A percentile compares a stretch with the other conserved stretches of the same genome.
These are phyloP conservation scores for Keqinozyma sinolaborantium DNA, from an alignment of 1,139 yeast species.

Conservation along the genomic window DNA sequence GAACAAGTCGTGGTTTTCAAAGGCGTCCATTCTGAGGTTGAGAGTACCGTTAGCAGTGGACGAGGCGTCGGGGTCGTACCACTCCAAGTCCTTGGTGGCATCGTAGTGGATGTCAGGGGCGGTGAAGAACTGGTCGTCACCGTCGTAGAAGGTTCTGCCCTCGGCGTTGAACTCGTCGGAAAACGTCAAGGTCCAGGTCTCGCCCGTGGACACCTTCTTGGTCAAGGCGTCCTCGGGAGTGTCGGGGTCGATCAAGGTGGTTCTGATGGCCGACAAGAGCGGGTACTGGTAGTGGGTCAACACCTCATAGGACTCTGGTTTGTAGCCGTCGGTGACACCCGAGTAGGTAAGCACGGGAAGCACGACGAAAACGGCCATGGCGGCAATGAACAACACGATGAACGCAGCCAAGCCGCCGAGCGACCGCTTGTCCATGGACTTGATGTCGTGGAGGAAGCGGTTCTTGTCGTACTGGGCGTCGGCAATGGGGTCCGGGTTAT, in stretches of 20 bases:
- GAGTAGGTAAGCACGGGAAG: constrained; percentile 75
- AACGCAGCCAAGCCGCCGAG: constrained; percentile 60
- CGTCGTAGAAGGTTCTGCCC: constrained; percentile 79
- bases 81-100: constrained; percentile 79
- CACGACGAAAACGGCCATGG: constrained; percentile 61
- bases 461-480: constrained; percentile 77
- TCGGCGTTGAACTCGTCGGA: constrained; percentile 82
- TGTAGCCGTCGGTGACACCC: constrained; percentile 44
- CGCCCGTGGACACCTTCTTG: constrained; percentile 49
- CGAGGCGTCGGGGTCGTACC: constrained; percentile 85
- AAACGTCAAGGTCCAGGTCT: constrained; percentile 68
- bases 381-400: constrained; percentile 53
- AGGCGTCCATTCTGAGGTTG: constrained; percentile 68
- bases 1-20: constrained; percentile 62
- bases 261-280: constrained; percentile 57
- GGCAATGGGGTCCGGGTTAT: constrained; percentile 87
- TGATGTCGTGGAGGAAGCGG: constrained; percentile 56
- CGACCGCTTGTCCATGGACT: constrained; percentile 56
- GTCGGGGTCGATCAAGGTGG: constrained; percentile 68
- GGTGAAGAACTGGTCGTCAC: constrained; percentile 82
- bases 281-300: constrained; percentile 61
- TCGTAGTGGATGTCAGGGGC: constrained; percentile 75
- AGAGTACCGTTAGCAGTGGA: constrained; percentile 67
- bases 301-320: constrained; percentile 34
- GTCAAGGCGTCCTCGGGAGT: constrained; percentile 59